Evolutionary conservation across 257 asterid genomes (phyloP), one percentile per base, ranked within the genome.

Genomic region (Solanum sparsipilum): DNA sequence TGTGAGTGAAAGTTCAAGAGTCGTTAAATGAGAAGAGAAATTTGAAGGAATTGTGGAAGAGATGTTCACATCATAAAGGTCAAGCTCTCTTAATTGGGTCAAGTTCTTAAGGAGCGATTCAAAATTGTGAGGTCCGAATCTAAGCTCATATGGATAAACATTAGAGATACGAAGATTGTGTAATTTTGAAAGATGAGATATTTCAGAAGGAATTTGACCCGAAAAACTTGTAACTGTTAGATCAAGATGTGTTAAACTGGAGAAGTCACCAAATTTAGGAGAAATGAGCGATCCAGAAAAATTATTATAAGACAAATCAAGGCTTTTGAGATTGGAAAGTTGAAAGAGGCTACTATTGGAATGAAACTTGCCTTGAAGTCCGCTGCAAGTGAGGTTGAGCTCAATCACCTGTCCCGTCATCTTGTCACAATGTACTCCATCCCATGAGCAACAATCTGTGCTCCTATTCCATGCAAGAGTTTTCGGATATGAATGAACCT

Each of bases 41-140:
- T 90, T 89, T 0, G 4, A 9, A 10, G 92, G 92, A 48, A 90
- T 21, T 16, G 6, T 21, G 9, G 92, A 90, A 60, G 84, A 34
- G 18, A 90, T 79, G 31, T 56, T 27, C 5, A 20, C 5, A n/a
- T n/a, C n/a, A n/a, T n/a, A n/a, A 1, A n/a, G n/a, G n/a, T n/a
- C n/a, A n/a, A n/a, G n/a, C 12, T 7, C n/a, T 58, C 12, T 20
- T 58, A 58, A 58, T 58, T 3, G 25, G 12, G 67, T 58, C 27
- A 58, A 58, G 67, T 58, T 58, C 27, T 58, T 58, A 58, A 58
- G 27, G 5, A 58, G 67, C 25, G 1, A 0, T 58, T 58, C 67
- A 21, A 58, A 58, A 58, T 58, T 58, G 5, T 20, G 2, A 58
- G 13, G 67, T 0, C 4, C 9, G 1, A 21, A 0, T 1, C 31